These are phyloP conservation scores for Psophocarpus tetragonolobus DNA, from an alignment of 306 rosid species.

Conservation along the genomic window DNA sequence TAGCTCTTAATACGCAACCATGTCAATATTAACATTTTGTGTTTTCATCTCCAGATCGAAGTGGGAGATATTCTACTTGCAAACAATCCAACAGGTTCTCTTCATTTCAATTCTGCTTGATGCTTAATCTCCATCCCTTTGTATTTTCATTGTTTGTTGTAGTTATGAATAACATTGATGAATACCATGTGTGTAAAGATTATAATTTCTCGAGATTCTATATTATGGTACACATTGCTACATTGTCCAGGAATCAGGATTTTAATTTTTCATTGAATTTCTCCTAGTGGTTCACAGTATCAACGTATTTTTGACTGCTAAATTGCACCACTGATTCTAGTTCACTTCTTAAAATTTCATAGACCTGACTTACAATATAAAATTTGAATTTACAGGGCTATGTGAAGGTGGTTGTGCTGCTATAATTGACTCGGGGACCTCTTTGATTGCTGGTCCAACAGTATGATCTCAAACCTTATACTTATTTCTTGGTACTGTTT, in stretches of 20 bases:
- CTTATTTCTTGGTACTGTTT: neutral
- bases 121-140: constrained; percentile 1
- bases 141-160: neutral
- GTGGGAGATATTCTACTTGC: constrained; percentile 25
- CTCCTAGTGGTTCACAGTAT: neutral
- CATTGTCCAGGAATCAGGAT: neutral
- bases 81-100: constrained; percentile 36
- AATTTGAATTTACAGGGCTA: constrained; percentile 52
- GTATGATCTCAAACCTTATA: constrained; percentile 40
- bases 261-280: neutral
- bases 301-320: neutral
- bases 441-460: constrained; percentile 83
- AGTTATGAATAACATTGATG: neutral
- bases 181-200: neutral
- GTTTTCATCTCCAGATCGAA: constrained; percentile 33
- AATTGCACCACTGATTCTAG: neutral
- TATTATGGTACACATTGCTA: neutral
- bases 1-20: constrained; percentile 12
- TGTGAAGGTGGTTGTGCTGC: constrained; percentile 79
- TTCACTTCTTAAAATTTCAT: neutral
- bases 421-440: constrained; percentile 87
- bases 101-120: neutral
- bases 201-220: neutral
- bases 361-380: neutral
- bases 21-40: constrained; percentile 15